These are phyloP conservation scores for Pecoramyces ruminantium DNA, from an alignment of 192 early-diverging fungal species.

Conservation along the genomic window DNA sequence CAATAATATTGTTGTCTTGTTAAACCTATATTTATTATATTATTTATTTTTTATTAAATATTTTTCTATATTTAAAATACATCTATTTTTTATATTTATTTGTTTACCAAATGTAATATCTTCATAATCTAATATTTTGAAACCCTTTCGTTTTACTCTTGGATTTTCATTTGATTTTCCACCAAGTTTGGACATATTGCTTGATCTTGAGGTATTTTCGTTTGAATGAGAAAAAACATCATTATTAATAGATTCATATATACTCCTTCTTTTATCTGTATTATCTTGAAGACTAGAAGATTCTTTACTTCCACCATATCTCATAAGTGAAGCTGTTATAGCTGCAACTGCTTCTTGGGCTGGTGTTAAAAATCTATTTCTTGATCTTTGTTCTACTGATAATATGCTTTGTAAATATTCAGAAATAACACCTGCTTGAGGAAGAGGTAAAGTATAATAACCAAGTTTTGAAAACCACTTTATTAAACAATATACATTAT, in stretches of 20 bases:
- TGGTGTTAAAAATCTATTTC: not conserved
- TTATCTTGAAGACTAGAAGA: not conserved
- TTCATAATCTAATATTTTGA: not conserved
- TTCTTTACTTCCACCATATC: not conserved
- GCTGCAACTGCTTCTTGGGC: not conserved
- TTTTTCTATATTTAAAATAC: too few relatives aligned
- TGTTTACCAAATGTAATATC: not conserved
- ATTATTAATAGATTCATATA: not conserved
- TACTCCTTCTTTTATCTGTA: not conserved
- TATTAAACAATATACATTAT: too few relatives aligned
- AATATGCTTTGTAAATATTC: not conserved
- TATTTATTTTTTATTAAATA: too few relatives aligned
- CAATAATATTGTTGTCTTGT: not conserved
- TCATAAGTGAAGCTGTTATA: not conserved
- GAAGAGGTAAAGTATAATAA: not conserved
- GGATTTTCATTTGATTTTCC: not conserved
- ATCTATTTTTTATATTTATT: too few relatives aligned
- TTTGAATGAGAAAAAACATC: not conserved
- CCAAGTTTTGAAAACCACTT: not conserved
- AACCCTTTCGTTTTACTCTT: not conserved
- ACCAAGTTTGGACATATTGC: not conserved
- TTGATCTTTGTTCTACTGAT: not conserved
- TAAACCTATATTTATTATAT: too few relatives aligned
- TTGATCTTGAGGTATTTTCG: not conserved
- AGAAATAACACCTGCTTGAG: not conserved